These are phyloP conservation scores for Sclerotinia trifoliorum DNA, from an alignment of 2,329 filamentous ascomycete genomes.

Conservation along the genomic window DNA sequence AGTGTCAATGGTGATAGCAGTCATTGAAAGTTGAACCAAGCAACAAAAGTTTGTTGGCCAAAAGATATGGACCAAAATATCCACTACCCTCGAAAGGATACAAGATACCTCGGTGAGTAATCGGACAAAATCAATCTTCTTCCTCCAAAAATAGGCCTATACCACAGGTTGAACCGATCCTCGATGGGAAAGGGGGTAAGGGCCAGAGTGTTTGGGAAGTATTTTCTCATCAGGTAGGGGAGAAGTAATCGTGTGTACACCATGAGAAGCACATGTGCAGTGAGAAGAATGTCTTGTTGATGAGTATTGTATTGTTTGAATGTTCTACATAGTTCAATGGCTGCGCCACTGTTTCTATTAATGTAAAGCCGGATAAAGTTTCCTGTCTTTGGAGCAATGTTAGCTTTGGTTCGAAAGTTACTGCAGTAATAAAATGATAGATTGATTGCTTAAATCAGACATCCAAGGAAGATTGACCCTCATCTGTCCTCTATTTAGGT, in stretches of 20 bases:
- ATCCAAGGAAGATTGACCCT: slow-evolving; percentile 73
- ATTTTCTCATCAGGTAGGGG: background rate
- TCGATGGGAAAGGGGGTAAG: slow-evolving; percentile 55
- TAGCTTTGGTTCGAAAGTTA: slow-evolving; percentile 5
- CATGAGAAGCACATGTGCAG: background rate
- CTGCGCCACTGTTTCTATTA: background rate
- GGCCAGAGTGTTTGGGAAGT: slow-evolving; percentile 83
- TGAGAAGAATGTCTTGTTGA: background rate
- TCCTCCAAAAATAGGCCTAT: slow-evolving; percentile 81
- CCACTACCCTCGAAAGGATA: slow-evolving; percentile 48
- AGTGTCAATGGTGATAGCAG: background rate
- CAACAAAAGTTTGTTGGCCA: slow-evolving; percentile 53
- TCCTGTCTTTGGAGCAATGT: slow-evolving; percentile 16
- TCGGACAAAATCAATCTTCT: slow-evolving; percentile 65
- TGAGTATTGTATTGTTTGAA: slow-evolving; percentile 1
- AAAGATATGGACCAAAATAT: slow-evolving; percentile 68
- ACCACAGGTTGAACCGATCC: slow-evolving; percentile 57
- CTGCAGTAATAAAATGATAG: background rate
- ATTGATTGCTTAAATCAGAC: slow-evolving; percentile 54
- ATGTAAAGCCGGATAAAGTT: too few relatives aligned
- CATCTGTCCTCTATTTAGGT: slow-evolving; percentile 65
- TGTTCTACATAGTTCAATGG: slow-evolving; percentile 9
- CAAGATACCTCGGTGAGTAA: slow-evolving; percentile 70
- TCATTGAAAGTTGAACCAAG: background rate
- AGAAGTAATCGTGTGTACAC: background rate